Base-by-base conservation (phyloP, 2,329 filamentous ascomycete species). In the Beauveria sp. region DNA sequence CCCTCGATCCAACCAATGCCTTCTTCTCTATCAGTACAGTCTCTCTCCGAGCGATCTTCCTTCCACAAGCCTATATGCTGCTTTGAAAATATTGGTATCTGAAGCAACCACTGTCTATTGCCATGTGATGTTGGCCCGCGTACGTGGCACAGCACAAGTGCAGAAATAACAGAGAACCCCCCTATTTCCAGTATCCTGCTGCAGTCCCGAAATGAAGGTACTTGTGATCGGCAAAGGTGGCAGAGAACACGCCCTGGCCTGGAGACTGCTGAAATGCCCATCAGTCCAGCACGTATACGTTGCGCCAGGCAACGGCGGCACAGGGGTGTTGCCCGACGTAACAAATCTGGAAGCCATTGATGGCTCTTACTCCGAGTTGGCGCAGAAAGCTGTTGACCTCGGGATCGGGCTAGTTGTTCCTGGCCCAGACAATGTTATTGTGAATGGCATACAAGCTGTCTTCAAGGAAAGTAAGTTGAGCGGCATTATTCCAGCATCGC, bases 191-290 rank as follows among this genome's bases (percentile, higher is more conserved):
- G 26, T 28, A 28, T 24, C 22, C 14, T 26, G 2, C 46, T 24
- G 2, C 22, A 22, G n/a, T 22, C 16, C 18, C 22, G 10, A 22
- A n/a, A 54, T 54, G 52, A 60, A 24, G 55, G 77, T 91, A 57
- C 82, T 92, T 61, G 79, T 92, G 56, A 79, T 92, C 59, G 89
- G 89, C 65, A 89, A 87, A 66, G 89, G 89, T 63, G 89, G 87
- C 58, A 83, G 89, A 64, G 89, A 92, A 73, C 88, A 92, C 76
- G 87, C 87, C 28, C 77, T 91, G 57, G 87, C 88, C 40, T 91
- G 88, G 88, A 91, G 89, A 73, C 74, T 92, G 63, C 78, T 82
- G 61, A 82, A 89, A 70, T 89, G 86, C 2, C 75, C 81, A 8
- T 77, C 76, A 7, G 85, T 91, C 55, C 79, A 85, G 61, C 78